A percentile compares a stretch with the other conserved stretches of the same genome.
Evolutionary conservation across 257 asterid species (phyloP).

Genomic region (Echites panduratus): DNA sequence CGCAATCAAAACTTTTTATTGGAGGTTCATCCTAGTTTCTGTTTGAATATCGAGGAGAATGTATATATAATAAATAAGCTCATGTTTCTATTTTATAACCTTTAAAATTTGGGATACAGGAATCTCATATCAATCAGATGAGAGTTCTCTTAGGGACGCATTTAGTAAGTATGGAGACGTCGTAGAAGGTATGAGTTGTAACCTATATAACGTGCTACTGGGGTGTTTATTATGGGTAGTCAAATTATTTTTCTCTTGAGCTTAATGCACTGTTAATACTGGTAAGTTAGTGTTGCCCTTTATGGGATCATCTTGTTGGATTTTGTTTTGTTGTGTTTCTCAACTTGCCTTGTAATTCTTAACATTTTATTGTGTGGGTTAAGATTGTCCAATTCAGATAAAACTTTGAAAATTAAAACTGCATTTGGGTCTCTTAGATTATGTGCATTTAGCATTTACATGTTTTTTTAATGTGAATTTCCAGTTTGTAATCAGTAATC

Average conservation of each 20-base stretch:
- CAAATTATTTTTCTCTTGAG: neutral
- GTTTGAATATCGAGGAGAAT: neutral
- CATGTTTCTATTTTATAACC: neutral
- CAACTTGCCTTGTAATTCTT: neutral
- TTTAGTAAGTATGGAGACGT: conserved; percentile 73
- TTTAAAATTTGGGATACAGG: conserved; percentile 42
- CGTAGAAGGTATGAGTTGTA: conserved; percentile 48
- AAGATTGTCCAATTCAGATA: neutral
- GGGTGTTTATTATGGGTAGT: neutral
- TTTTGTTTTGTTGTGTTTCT: neutral
- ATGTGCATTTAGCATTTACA: neutral
- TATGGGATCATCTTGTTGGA: neutral
- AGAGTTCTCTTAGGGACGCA: conserved; percentile 49
- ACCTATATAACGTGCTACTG: neutral
- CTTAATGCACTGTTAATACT: neutral
- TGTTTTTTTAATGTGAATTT: neutral
- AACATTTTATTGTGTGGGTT: neutral
- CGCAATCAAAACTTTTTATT: conserved; percentile 60
- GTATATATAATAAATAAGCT: no score
- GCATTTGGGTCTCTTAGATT: neutral
- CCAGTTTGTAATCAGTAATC: neutral
- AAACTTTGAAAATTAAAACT: neutral
- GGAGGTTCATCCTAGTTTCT: conserved; percentile 50
- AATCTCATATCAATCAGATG: conserved; percentile 55
- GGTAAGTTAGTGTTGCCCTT: neutral